Conservation (phyloP, 2,329 filamentous ascomycete genomes). For the Microascus cirrosus region DNA sequence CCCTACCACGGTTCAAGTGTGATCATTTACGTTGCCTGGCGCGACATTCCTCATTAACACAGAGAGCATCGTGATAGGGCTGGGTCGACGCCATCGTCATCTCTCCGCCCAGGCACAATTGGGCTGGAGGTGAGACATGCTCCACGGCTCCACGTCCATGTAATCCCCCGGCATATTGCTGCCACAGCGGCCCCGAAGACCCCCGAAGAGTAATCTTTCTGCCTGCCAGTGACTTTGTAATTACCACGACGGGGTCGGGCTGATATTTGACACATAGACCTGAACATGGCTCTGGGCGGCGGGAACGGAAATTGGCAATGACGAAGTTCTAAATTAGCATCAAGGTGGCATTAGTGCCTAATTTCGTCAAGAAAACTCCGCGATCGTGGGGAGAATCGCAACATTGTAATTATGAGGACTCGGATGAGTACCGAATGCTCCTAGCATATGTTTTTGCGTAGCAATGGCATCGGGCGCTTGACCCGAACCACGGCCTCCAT, state of each 20-base stretch:
- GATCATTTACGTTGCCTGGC: neutral
- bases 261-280: neutral
- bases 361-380: neutral
- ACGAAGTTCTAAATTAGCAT: neutral
- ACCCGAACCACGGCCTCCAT: no score
- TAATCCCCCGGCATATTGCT: neutral
- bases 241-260: no score
- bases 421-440: no score
- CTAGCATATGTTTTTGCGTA: neutral
- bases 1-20: neutral
- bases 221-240: no score
- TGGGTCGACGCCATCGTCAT: neutral
- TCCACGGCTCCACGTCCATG: neutral
- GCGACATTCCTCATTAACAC: neutral
- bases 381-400: neutral
- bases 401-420: no score
- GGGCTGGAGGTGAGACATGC: neutral
- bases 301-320: neutral
- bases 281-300: neutral
- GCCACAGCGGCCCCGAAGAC: neutral
- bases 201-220: neutral
- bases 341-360: neutral
- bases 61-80: neutral
- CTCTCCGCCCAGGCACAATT: neutral
- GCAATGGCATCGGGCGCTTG: neutral